Base-by-base conservation (phyloP, 2,329 filamentous ascomycete genomes). In the Tolypocladium tropicale region DNA sequence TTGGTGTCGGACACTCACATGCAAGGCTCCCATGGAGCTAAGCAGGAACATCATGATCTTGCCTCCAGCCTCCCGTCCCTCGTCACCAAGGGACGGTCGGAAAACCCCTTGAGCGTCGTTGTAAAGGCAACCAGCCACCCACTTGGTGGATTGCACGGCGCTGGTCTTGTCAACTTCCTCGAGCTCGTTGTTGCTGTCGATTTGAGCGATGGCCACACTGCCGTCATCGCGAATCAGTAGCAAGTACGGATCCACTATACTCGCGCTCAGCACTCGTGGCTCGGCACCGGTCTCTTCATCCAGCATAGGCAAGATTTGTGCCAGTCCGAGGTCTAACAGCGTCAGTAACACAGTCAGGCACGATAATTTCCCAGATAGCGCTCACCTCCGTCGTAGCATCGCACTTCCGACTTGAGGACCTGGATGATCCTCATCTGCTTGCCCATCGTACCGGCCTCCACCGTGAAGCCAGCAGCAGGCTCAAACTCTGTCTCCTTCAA, bases 401-500 rank as follows among this genome's bases (percentile, higher is more conserved):
- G 82, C 28, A 97, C 84, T 66, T 97, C 93, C 2, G 85, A 90
- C 61, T 86, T 88, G 54, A 96, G 78, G 2, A 96, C 86, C 67
- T 97, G 94, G 18, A 97, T 86, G 36, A 97, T 85, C 57, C 90
- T 84, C 67, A 82, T 89, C 58, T 89, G 84, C 53, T 83, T 82
- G n/a, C 88, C 88, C 70, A 99, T 83, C 0, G 87, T 88, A 18
- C 89, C 90, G 21, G 94, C 88, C 62, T 95, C 88, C 51, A 97
- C 79, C 0, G 94, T 96, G 34, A 86, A 83, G 30, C 92, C 94
- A 59, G 92, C 90, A 50, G 90, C 89, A 4, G 88, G 85, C 59
- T 99, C 95, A 67, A 97, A 96, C 65, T 99, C 94, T 0, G 91
- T 90, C 41, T 87, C 90, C 37, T 83, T 83, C 9, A 93, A 78